phyloP scores from a whole-genome alignment of 2,329 filamentous ascomycete genomes.

The Botrytis elliptica region DNA sequence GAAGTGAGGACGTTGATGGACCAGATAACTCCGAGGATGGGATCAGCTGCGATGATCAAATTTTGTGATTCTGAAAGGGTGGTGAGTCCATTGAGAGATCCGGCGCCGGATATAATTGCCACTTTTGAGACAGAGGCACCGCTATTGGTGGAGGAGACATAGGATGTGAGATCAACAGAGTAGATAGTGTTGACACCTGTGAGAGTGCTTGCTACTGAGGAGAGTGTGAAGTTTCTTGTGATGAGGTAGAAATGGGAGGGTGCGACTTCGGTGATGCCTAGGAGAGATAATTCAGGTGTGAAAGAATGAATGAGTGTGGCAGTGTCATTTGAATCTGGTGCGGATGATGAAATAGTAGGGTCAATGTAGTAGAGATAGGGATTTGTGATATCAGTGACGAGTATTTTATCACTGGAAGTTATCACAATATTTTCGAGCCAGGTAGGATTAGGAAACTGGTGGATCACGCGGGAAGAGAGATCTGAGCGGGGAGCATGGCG shows the following conservation, averaged over 20 bases:
- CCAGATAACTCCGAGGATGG: conserved; percentile 32
- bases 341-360: conserved; percentile 5
- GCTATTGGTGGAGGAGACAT: conserved; percentile 3
- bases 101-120: conserved; percentile 27
- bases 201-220: conserved; percentile 9
- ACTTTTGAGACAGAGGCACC: conserved; percentile 20
- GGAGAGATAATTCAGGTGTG: conserved; percentile 29
- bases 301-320: conserved; percentile 26
- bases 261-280: conserved; percentile 42
- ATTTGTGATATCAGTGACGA: conserved; percentile 23
- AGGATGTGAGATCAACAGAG: conserved; percentile 23
- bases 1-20: conserved; percentile 33
- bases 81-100: conserved; percentile 33
- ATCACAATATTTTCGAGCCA: conserved; percentile 32
- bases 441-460: conserved; percentile 25
- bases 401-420: conserved; percentile 25
- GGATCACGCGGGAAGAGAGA: not conserved
- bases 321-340: conserved; percentile 8
- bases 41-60: conserved; percentile 35
- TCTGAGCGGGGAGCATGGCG: not conserved
- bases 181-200: conserved; percentile 28
- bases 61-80: conserved; percentile 24
- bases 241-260: conserved; percentile 34
- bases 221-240: conserved; percentile 31
- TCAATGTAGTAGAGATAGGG: conserved; percentile 25